Conservation (phyloP, 805 yeast species). For the Candida ortonii region DNA sequence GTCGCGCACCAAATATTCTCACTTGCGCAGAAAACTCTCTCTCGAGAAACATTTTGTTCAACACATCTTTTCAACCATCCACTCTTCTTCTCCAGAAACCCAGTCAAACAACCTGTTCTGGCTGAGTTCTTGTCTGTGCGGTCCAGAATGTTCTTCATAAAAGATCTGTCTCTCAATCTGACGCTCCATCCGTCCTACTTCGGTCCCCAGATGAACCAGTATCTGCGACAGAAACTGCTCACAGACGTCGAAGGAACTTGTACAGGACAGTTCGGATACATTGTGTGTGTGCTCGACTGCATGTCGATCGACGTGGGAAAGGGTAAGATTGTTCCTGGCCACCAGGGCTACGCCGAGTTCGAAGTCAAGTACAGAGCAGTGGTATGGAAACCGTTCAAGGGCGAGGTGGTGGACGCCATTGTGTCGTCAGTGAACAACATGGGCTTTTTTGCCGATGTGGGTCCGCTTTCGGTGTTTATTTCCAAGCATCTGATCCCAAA, state of each 20-base stretch:
- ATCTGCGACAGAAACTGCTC: conserved; percentile 79
- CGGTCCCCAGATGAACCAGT: conserved; percentile 97
- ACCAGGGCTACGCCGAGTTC: conserved; percentile 92
- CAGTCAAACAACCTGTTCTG: no score
- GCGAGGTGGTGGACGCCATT: conserved; percentile 96
- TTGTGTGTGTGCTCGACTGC: conserved; percentile 91
- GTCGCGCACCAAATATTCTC: no score
- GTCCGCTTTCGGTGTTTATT: conserved; percentile 92
- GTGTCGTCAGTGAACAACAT: conserved; percentile 90
- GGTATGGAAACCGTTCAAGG: conserved; percentile 98
- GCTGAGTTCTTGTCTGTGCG: no score
- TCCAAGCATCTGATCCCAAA: conserved; percentile 93
- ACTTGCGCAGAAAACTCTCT: no score
- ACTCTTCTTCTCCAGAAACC: no score
- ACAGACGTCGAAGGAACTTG: conserved; percentile 98
- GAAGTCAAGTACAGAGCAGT: conserved; percentile 95
- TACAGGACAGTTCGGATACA: conserved; percentile 98
- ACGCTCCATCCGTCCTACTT: conserved; percentile 96
- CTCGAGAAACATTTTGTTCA: no score
- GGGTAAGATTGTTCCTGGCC: conserved; percentile 80
- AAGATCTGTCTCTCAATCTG: conserved; percentile 86
- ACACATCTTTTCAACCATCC: no score
- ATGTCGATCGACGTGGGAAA: conserved; percentile 93
- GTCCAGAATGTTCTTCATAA: conserved; percentile 39
- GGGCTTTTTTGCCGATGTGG: conserved; percentile 98